Percentiles rank a stretch among this genome's conserved stretches.
These are phyloP conservation scores for Penicillium italicum DNA, from an alignment of 2,329 filamentous ascomycete genomes.

Conservation along the genomic window DNA sequence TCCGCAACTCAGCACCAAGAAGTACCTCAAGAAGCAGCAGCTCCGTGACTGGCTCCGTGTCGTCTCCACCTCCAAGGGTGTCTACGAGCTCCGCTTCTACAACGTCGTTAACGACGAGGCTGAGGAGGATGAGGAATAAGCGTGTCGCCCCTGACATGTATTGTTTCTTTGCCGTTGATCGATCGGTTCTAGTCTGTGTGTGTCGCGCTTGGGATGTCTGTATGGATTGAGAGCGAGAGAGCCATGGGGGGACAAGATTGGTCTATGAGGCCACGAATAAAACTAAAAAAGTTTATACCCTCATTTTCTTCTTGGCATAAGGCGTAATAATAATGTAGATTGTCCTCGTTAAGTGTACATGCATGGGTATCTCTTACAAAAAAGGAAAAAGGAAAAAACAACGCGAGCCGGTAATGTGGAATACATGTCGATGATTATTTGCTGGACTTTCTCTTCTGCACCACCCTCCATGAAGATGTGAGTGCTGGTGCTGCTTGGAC, in stretches of 20 bases:
- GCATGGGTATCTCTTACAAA: slow-evolving; percentile 1
- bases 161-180: slow-evolving; percentile 11
- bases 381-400: background rate
- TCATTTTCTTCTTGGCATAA: background rate
- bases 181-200: slow-evolving; percentile 14
- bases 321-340: background rate
- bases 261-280: slow-evolving; percentile 22
- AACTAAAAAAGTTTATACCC: slow-evolving; percentile 25
- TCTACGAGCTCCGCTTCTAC: slow-evolving; percentile 99
- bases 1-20: slow-evolving; percentile 74
- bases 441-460: background rate
- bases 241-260: slow-evolving; percentile 23
- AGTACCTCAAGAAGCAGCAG: slow-evolving; percentile 99
- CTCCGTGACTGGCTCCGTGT: slow-evolving; percentile 99
- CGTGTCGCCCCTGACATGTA: slow-evolving; percentile 20
- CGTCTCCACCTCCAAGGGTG: slow-evolving; percentile 94
- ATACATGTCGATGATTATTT: background rate
- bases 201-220: slow-evolving; percentile 9
- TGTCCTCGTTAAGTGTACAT: background rate
- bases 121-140: slow-evolving; percentile 98
- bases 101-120: slow-evolving; percentile 98
- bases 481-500: slow-evolving; percentile 10
- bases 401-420: background rate
- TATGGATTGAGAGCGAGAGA: slow-evolving; percentile 15
- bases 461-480: background rate